These are phyloP conservation scores for Candida stauntonica DNA, from an alignment of 805 yeast species.

Conservation along the genomic window DNA sequence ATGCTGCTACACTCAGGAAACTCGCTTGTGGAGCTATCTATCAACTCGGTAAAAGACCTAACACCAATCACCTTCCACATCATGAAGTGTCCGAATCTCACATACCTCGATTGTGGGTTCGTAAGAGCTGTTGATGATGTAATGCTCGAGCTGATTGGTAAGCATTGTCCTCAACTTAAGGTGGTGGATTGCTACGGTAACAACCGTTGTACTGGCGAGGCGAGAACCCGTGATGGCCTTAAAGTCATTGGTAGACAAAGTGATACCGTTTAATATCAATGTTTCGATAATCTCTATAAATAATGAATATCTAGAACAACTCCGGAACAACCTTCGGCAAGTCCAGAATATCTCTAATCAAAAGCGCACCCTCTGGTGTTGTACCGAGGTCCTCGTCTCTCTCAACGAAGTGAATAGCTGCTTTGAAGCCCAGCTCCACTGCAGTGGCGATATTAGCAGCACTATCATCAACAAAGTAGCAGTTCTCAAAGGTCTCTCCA, in stretches of 20 bases:
- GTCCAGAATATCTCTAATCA: slow-evolving; percentile 56
- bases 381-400: slow-evolving; percentile 45
- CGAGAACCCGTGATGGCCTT: slow-evolving; percentile 48
- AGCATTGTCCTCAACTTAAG: slow-evolving; percentile 55
- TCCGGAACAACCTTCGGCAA: slow-evolving; percentile 31
- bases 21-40: slow-evolving; percentile 62
- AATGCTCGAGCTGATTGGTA: slow-evolving; percentile 51
- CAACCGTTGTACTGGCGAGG: slow-evolving; percentile 58
- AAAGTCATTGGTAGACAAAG: slow-evolving; percentile 73
- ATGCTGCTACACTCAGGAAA: slow-evolving; percentile 57
- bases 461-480: slow-evolving; percentile 86
- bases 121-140: slow-evolving; percentile 72
- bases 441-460: slow-evolving; percentile 77
- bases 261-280: slow-evolving; percentile 36
- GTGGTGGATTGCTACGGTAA: slow-evolving; percentile 80
- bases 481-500: slow-evolving; percentile 41
- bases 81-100: slow-evolving; percentile 53
- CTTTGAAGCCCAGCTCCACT: slow-evolving; percentile 61
- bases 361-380: slow-evolving; percentile 40
- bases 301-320: slow-evolving; percentile 17
- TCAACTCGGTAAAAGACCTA: slow-evolving; percentile 68
- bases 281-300: too few species aligned
- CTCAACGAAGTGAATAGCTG: slow-evolving; percentile 73
- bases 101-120: slow-evolving; percentile 74
- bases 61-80: slow-evolving; percentile 47